These are phyloP conservation scores for Populus hybrid DNA, from an alignment of 441 rosid species.

Conservation along the genomic window DNA sequence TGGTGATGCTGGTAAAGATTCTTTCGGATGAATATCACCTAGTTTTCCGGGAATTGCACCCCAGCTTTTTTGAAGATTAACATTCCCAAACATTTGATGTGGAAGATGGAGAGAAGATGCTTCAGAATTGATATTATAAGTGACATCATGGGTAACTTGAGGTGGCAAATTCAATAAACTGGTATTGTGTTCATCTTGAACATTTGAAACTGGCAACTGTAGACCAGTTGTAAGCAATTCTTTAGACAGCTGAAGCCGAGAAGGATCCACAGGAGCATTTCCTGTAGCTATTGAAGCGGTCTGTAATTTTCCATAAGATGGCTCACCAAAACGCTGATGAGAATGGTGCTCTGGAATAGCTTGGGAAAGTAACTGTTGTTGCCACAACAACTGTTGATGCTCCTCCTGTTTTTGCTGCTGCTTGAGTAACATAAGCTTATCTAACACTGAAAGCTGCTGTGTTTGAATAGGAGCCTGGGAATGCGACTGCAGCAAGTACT, in stretches of 20 bases:
- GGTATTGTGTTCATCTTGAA: slow-evolving; percentile 43
- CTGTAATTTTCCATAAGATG: slow-evolving; percentile 53
- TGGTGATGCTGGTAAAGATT: slow-evolving; percentile 32
- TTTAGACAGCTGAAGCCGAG: slow-evolving; percentile 48
- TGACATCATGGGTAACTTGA: slow-evolving; percentile 37
- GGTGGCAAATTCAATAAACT: slow-evolving; percentile 43
- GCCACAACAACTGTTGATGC: slow-evolving; percentile 79
- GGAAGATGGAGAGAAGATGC: slow-evolving; percentile 47
- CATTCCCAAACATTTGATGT: slow-evolving; percentile 51
- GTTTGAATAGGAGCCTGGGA: slow-evolving; percentile 61
- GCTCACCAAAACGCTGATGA: slow-evolving; percentile 53
- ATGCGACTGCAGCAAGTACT: slow-evolving; percentile 68
- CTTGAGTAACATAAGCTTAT: slow-evolving; percentile 68
- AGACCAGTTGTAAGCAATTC: slow-evolving; percentile 52
- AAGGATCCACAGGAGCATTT: slow-evolving; percentile 44
- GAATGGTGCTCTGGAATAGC: slow-evolving; percentile 73
- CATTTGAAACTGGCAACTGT: slow-evolving; percentile 44
- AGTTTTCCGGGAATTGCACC: slow-evolving; percentile 35
- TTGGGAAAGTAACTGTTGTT: slow-evolving; percentile 81
- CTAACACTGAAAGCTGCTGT: slow-evolving; percentile 67
- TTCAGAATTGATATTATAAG: slow-evolving; percentile 40
- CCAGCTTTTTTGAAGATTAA: slow-evolving; percentile 38
- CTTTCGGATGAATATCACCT: slow-evolving; percentile 39
- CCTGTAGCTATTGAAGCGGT: slow-evolving; percentile 44
- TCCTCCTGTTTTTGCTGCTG: slow-evolving; percentile 92